Base-by-base conservation (phyloP, 768 basidiomycete species). In the Suillus placidus region DNA sequence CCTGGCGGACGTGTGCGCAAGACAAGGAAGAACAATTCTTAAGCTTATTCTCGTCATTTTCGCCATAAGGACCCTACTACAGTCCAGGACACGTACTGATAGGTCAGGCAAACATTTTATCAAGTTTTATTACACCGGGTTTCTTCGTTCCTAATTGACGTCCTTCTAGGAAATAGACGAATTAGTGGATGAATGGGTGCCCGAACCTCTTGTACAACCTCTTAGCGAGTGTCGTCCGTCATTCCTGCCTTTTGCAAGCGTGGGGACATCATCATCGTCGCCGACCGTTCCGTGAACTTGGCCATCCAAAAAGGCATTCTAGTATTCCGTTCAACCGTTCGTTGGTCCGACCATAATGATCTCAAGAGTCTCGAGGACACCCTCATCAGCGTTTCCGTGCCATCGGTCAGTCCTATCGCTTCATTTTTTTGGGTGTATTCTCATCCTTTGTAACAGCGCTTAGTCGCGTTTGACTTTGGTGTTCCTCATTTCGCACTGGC, bases 161-260 rank as follows among this genome's bases (percentile, higher is more conserved):
- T 60, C 51, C 49, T 65, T 38, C 37, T 70, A 97, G 95, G 97
- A 99, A 89, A 87, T 99, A 51, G 89, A 99, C 74, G 97, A 99
- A 73, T 85, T 99, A 34, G 95, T 99, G 1, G 90, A 94, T 61
- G 97, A 99, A 77, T 99, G 95, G 94, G 81, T 80, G 3, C 97
- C 97, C 0, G 93, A 96, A 67, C 88, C 93, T 9, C 84, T 99
- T 10, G 88, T 84, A 4, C 84, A 82, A 47, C 87, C 91, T 6
- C 80, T 93, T 43, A 80, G 78, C 6, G 75, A 82, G 4, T 78
- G 80, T 88, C 93, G 4, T 97, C 95, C 18, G 94, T 96, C 72
- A 97, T 99, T 66, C 94, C 97, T 0, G 94, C 97, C 1, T 99
- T 99, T 79, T 94, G 92, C 83, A 99, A 99, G 76, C 88, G 97